Percentiles rank a stretch among this genome's conserved stretches.
These are phyloP conservation scores for Neonectria magnoliae DNA, from an alignment of 2,329 filamentous ascomycete species.

Conservation along the genomic window DNA sequence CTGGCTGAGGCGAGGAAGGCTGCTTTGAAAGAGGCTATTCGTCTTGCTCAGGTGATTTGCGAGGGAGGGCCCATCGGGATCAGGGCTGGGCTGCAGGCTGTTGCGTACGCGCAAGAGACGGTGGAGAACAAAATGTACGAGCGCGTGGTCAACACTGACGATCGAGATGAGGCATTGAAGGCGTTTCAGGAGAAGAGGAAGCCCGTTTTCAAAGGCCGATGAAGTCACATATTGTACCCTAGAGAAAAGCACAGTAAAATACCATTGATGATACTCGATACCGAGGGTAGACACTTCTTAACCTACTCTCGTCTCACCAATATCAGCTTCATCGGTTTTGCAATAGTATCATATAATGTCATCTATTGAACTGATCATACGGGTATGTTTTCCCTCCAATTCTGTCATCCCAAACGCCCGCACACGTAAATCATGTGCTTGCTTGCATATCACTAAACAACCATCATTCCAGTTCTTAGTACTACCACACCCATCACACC, in stretches of 20 bases:
- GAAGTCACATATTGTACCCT: slow-evolving; percentile 27
- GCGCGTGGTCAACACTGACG: slow-evolving; percentile 82
- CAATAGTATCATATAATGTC: slow-evolving; percentile 13
- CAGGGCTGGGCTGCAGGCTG: slow-evolving; percentile 80
- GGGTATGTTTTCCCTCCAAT: slow-evolving; percentile 23
- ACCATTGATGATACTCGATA: background rate
- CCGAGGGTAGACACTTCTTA: background rate
- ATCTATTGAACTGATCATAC: slow-evolving; percentile 21
- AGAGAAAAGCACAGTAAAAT: background rate
- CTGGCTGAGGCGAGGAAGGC: slow-evolving; percentile 70
- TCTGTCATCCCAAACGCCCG: slow-evolving; percentile 23
- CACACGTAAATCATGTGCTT: slow-evolving; percentile 10
- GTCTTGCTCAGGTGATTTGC: slow-evolving; percentile 85
- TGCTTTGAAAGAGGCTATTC: slow-evolving; percentile 79
- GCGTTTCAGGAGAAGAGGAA: slow-evolving; percentile 79
- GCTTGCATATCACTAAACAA: background rate
- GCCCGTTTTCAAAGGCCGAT: slow-evolving; percentile 66
- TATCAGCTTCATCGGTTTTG: background rate
- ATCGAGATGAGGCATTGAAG: slow-evolving; percentile 85
- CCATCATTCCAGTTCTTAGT: background rate
- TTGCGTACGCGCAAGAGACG: slow-evolving; percentile 76
- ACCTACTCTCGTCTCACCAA: background rate
- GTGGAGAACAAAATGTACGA: slow-evolving; percentile 91
- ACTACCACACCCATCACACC: background rate
- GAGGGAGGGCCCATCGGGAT: slow-evolving; percentile 89